phyloP scores from a whole-genome alignment of 129 eudicot species.

The Pittosporum tobira region DNA sequence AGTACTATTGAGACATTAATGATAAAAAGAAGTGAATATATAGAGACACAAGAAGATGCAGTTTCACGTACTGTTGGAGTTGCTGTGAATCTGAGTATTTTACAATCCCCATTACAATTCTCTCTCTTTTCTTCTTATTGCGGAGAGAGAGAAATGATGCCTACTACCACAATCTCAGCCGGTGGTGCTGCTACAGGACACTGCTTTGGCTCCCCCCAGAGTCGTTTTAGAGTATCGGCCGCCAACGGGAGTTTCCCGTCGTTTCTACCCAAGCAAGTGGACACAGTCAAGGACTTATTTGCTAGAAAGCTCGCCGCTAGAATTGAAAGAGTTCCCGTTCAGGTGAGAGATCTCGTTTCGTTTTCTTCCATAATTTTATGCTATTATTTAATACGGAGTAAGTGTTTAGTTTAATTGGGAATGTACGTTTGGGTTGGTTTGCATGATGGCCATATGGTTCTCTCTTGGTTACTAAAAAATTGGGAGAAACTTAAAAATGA shows the following conservation, averaged over 20 bases:
- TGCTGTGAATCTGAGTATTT: no score
- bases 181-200: constrained; percentile 24
- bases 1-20: no score
- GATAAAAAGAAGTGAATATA: no score
- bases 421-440: no score
- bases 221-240: constrained; percentile 31
- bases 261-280: constrained; percentile 58
- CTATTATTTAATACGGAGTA: no score
- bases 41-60: no score
- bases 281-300: constrained; percentile 49
- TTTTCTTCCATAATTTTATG: no score
- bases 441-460: background rate
- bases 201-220: constrained; percentile 11
- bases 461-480: background rate
- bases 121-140: no score
- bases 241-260: constrained; percentile 53
- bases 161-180: constrained; percentile 15
- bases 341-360: constrained; percentile 17
- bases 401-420: no score
- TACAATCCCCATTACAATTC: no score
- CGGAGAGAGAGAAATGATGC: constrained; percentile 9
- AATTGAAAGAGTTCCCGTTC: constrained; percentile 63
- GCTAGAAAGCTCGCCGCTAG: constrained; percentile 63
- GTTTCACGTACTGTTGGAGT: no score
- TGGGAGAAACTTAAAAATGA: background rate